Percentiles rank a stretch among this genome's conserved stretches.
phyloP scores from a whole-genome alignment of 495 filamentous ascomycete genomes.

The Neurospora sp. region DNA sequence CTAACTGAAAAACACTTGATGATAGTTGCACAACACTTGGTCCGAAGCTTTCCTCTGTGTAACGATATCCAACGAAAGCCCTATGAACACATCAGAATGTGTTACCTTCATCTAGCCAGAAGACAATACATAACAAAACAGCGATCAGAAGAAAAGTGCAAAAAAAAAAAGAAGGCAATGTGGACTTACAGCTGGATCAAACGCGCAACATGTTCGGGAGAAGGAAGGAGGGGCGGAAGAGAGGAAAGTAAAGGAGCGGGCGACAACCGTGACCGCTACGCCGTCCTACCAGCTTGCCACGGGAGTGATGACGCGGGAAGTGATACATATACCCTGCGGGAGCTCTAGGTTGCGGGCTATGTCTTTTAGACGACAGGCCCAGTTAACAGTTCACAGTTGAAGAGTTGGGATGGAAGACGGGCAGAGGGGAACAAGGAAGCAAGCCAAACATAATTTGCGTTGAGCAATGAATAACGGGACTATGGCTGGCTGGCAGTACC shows the following conservation, averaged over 20 bases:
- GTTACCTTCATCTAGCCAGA: too few species aligned
- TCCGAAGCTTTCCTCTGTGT: neutral
- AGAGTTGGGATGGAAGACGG: neutral
- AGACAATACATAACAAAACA: neutral
- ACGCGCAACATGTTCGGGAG: neutral
- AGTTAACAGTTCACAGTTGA: too few species aligned
- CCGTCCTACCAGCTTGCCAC: neutral
- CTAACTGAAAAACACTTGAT: neutral
- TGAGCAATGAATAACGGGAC: neutral
- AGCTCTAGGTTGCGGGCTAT: neutral
- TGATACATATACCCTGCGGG: neutral
- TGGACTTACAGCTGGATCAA: neutral
- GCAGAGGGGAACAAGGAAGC: neutral
- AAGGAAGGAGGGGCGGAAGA: neutral
- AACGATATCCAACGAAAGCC: neutral
- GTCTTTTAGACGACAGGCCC: neutral
- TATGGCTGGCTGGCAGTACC: too few species aligned
- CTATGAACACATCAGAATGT: neutral
- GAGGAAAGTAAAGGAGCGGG: neutral
- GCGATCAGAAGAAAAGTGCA: neutral
- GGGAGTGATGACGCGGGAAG: neutral
- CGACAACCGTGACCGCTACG: neutral
- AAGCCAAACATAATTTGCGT: neutral
- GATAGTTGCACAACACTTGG: neutral
- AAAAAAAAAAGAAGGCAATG: too few species aligned